Evolutionary conservation across 208 protist species (phyloP).

Genomic region (Trichomonas vaginalis): DNA sequence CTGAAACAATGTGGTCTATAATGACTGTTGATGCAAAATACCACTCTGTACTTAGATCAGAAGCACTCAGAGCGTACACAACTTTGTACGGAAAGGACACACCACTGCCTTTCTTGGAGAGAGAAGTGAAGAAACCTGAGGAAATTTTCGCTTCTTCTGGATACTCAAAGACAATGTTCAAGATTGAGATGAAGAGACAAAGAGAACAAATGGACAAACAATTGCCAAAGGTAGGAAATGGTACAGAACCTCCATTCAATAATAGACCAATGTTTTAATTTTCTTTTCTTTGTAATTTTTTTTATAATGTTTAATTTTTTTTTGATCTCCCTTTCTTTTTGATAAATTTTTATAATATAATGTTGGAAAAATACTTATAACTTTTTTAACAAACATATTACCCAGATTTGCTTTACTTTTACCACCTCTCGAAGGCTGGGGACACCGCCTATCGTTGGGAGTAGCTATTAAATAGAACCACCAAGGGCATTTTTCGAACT

Average conservation of each 20-base stretch:
- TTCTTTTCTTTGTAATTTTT: too few species aligned
- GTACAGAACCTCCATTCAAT: background rate
- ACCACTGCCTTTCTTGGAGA: background rate
- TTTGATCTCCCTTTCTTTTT: too few species aligned
- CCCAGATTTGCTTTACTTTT: too few species aligned
- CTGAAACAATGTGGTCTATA: background rate
- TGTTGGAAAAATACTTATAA: too few species aligned
- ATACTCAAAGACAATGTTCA: background rate
- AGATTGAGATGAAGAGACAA: background rate
- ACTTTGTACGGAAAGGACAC: background rate
- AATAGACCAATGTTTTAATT: too few species aligned
- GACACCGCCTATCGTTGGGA: too few species aligned
- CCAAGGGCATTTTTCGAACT: too few species aligned
- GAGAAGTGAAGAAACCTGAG: background rate
- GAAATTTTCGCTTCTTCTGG: background rate
- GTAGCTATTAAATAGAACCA: too few species aligned
- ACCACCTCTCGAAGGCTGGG: too few species aligned
- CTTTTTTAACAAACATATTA: too few species aligned
- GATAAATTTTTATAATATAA: too few species aligned
- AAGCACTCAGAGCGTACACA: background rate
- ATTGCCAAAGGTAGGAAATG: background rate
- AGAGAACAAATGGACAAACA: background rate
- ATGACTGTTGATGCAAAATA: background rate
- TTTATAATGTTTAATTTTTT: too few species aligned
- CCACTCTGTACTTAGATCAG: background rate